These are phyloP conservation scores for Wickerhamomyces xylosicus DNA, from an alignment of 805 yeast species.

Conservation along the genomic window DNA sequence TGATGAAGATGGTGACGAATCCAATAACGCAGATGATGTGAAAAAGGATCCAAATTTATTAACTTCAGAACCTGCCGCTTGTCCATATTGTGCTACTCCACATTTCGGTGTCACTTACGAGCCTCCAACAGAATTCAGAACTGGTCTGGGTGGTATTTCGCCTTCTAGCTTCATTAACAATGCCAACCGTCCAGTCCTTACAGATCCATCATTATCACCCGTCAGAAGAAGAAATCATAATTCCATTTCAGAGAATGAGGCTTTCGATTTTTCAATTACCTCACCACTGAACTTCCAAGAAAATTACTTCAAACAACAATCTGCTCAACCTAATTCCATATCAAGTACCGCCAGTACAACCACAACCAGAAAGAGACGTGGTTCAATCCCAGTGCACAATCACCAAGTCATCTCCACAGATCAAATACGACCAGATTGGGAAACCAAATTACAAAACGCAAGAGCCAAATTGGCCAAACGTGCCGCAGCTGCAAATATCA, in stretches of 20 bases:
- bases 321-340: neutral
- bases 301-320: conserved; percentile 7
- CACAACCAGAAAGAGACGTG: conserved; percentile 24
- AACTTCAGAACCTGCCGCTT: conserved; percentile 78
- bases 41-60: conserved; percentile 46
- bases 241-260: conserved; percentile 11
- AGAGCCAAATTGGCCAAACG: conserved; percentile 70
- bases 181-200: conserved; percentile 2
- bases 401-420: conserved; percentile 73
- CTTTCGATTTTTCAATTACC: neutral
- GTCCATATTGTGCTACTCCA: conserved; percentile 89
- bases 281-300: conserved; percentile 9
- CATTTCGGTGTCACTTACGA: conserved; percentile 77
- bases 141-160: conserved; percentile 46
- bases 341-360: neutral
- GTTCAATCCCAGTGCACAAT: conserved; percentile 56
- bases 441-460: conserved; percentile 58
- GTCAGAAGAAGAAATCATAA: conserved; percentile 7
- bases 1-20: conserved; percentile 52
- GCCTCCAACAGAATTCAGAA: conserved; percentile 42
- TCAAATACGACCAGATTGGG: conserved; percentile 89
- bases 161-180: conserved; percentile 31
- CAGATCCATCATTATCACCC: conserved; percentile 1
- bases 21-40: conserved; percentile 20
- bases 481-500: conserved; percentile 90